Evolutionary conservation across 306 rosid species (phyloP).

Genomic region (Betula pendula): DNA sequence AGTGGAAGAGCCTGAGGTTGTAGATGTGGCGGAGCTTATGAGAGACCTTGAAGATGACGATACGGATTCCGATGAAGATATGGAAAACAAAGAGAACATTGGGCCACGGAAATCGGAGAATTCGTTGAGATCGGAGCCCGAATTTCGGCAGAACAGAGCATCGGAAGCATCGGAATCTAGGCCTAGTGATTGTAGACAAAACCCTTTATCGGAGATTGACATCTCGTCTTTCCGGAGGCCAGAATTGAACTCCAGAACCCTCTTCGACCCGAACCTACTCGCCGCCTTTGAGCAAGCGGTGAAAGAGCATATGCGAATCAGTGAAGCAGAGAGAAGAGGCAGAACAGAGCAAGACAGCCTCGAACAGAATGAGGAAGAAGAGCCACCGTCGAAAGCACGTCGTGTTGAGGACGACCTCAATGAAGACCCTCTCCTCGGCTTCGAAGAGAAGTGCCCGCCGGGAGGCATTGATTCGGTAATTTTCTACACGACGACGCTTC

Average conservation of each 20-base stretch:
- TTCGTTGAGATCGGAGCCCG: slow-evolving; percentile 22
- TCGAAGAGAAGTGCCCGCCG: slow-evolving; percentile 70
- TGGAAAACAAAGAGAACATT: slow-evolving; percentile 66
- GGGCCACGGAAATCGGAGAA: slow-evolving; percentile 31
- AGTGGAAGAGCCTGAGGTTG: slow-evolving; percentile 39
- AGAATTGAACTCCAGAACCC: slow-evolving; percentile 69
- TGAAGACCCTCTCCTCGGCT: slow-evolving; percentile 41
- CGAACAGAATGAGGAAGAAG: neutral
- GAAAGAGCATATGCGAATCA: slow-evolving; percentile 42
- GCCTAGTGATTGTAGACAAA: slow-evolving; percentile 8
- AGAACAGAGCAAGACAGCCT: slow-evolving; percentile 18
- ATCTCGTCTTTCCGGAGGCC: slow-evolving; percentile 62
- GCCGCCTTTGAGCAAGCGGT: slow-evolving; percentile 63
- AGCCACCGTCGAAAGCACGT: slow-evolving; percentile 24
- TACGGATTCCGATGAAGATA: slow-evolving; percentile 30
- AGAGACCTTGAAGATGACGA: slow-evolving; percentile 53
- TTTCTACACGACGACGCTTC: slow-evolving; percentile 75
- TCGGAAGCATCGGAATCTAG: slow-evolving; percentile 26
- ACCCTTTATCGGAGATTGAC: slow-evolving; percentile 44
- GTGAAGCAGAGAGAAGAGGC: slow-evolving; percentile 45
- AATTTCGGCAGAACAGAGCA: slow-evolving; percentile 24
- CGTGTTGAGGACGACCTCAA: neutral
- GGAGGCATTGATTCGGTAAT: slow-evolving; percentile 62
- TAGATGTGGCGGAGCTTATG: slow-evolving; percentile 54
- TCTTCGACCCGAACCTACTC: slow-evolving; percentile 77